Conservation (phyloP, 2,329 filamentous ascomycete species). For the Aspergillus sp. region DNA sequence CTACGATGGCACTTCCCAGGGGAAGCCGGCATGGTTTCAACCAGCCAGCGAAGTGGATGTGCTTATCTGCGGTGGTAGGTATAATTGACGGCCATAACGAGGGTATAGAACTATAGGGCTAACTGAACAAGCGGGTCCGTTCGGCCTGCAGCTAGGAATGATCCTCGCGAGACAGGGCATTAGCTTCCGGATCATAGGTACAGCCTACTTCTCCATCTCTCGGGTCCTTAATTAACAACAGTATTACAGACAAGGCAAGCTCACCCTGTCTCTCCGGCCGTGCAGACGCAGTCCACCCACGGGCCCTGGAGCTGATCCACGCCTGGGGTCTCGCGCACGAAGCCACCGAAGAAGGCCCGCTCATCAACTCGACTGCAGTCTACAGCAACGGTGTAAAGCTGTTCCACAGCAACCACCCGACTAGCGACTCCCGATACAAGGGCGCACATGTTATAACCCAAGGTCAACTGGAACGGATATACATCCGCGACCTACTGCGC, state of each 20-base stretch:
- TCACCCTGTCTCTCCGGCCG: not conserved
- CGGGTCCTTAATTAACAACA: too few relatives aligned
- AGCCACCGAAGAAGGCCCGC: constrained; percentile 1
- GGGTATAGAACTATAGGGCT: not conserved
- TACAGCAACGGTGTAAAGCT: not conserved
- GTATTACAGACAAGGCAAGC: not conserved
- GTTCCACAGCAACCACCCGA: not conserved
- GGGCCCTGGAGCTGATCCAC: not conserved
- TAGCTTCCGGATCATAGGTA: constrained; percentile 4
- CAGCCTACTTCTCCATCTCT: not conserved
- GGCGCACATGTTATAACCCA: constrained; percentile 39
- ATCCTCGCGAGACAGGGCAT: not conserved
- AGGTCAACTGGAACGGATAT: constrained; percentile 38
- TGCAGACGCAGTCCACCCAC: not conserved
- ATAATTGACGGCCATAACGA: not conserved
- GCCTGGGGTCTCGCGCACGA: constrained; percentile 3
- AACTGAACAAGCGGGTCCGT: constrained; percentile 1
- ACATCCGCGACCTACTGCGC: constrained; percentile 35
- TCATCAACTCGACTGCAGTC: constrained; percentile 1
- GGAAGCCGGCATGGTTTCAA: not conserved
- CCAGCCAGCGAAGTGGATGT: not conserved
- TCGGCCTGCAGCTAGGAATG: not conserved
- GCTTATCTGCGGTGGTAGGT: constrained; percentile 6
- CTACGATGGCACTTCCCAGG: constrained; percentile 1
- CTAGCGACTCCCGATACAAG: not conserved